Percentiles rank a stretch among this genome's conserved stretches.
phyloP scores from a whole-genome alignment of 1,284 basidiomycete species.

The Cryptococcus sp. region DNA sequence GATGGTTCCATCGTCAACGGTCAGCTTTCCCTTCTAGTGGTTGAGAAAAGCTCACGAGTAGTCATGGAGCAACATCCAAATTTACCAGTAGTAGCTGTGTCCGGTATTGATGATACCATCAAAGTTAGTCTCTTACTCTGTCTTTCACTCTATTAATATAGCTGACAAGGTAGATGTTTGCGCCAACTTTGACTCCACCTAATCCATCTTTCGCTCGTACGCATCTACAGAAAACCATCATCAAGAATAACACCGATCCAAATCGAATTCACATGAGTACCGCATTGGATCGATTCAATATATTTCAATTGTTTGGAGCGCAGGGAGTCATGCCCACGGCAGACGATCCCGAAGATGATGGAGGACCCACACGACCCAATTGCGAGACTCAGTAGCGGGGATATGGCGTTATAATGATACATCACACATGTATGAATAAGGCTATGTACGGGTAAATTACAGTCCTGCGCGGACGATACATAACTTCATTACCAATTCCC shows the following conservation, averaged over 20 bases:
- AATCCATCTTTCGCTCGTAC: slow-evolving; percentile 19
- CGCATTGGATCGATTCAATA: slow-evolving; percentile 13
- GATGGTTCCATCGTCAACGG: slow-evolving; percentile 75
- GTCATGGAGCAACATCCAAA: slow-evolving; percentile 75
- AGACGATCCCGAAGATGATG: neutral
- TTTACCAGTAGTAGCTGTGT: slow-evolving; percentile 73
- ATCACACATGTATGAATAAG: no score
- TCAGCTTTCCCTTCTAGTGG: slow-evolving; percentile 10
- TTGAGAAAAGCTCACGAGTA: slow-evolving; percentile 2
- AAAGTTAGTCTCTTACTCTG: slow-evolving; percentile 56
- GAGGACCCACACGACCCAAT: neutral
- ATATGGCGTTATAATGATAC: neutral
- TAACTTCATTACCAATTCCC: neutral
- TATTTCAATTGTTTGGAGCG: slow-evolving; percentile 20
- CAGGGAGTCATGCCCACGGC: neutral
- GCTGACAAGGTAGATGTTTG: slow-evolving; percentile 15
- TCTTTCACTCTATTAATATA: neutral
- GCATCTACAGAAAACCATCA: slow-evolving; percentile 21
- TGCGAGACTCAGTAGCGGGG: neutral
- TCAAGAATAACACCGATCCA: slow-evolving; percentile 21
- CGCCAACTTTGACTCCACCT: slow-evolving; percentile 8
- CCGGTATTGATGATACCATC: slow-evolving; percentile 82
- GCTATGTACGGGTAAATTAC: no score
- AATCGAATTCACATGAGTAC: slow-evolving; percentile 9
- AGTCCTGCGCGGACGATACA: neutral